Base-by-base conservation (phyloP, 495 filamentous ascomycete genomes). In the Staphylotrichum longicolle region DNA sequence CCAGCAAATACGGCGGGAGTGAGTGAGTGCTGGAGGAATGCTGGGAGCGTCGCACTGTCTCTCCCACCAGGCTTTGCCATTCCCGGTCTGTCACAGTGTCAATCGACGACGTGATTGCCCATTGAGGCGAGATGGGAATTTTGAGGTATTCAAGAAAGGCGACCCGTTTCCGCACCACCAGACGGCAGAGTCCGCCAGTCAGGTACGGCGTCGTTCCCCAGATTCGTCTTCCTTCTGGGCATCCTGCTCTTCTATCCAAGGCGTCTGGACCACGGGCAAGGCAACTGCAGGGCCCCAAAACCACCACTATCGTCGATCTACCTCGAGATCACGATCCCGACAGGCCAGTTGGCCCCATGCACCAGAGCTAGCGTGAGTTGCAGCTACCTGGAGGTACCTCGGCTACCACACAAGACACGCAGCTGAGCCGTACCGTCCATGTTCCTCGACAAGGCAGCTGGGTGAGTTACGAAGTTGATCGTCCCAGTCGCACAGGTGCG, bases 121-220 rank as follows among this genome's bases (percentile, higher is more conserved):
- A 11, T n/a, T 8, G 52, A 5, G 54, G 30, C 54, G 53, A 39
- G 7, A 57, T 48, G 44, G 54, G 54, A 47, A 20, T 48, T 37
- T 37, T 27, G 20, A 27, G 20, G 20, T 27, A 27, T 27, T 27
- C 20, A 27, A 1, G 20, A 27, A 27, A 27, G 20, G 20, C 20
- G 20, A 27, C 20, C 20, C 20, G 20, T 27, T 27, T 27, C 20
- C 20, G 20, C 20, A 27, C 20, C 20, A 27, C 20, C 20, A 27
- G 20, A 1, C 20, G 20, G 20, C 1, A 27, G 20, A 27, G 20
- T 27, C 20, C 20, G 20, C 20, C 20, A 27, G 20, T 27, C 20
- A 27, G 20, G 20, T 27, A 27, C 20, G 20, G 40, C 9, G 5
- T 12, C 40, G 40, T 42, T 12, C 40, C 9, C 40, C 9, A 42